These are phyloP conservation scores for Coprinopsis cinerea DNA, from an alignment of 768 basidiomycete genomes.

Conservation along the genomic window DNA sequence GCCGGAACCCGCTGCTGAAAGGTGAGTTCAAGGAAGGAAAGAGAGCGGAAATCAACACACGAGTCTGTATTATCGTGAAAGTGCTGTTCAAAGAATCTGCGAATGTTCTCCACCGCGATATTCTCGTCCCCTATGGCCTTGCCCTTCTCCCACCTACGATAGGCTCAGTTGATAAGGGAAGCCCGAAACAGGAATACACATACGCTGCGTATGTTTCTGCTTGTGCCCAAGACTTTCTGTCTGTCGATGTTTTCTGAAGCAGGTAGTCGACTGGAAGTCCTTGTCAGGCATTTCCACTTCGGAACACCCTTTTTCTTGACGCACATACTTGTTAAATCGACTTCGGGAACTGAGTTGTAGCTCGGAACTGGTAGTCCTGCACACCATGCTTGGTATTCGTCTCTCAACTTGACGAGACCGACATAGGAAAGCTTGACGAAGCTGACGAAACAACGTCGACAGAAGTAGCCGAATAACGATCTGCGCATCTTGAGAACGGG, in stretches of 20 bases:
- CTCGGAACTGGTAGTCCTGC: conserved; percentile 40
- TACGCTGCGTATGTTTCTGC: conserved; percentile 56
- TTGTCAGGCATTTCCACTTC: neutral
- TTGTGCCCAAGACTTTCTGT: conserved; percentile 63
- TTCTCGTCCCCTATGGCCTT: conserved; percentile 64
- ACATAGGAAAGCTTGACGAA: conserved; percentile 74
- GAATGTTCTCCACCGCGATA: conserved; percentile 61
- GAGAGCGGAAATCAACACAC: conserved; percentile 35
- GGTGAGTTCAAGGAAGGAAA: conserved; percentile 1
- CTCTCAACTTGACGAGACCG: conserved; percentile 60
- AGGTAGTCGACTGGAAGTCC: conserved; percentile 35
- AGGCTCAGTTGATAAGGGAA: neutral
- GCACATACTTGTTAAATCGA: conserved; percentile 36
- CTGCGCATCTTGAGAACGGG: conserved; percentile 48
- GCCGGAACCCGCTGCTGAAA: conserved; percentile 59
- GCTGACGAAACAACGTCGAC: conserved; percentile 67
- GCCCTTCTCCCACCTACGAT: conserved; percentile 59
- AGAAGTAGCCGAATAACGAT: conserved; percentile 78
- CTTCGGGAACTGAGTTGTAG: conserved; percentile 46
- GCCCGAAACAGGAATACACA: conserved; percentile 16
- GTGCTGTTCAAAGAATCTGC: conserved; percentile 80
- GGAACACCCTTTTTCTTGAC: neutral
- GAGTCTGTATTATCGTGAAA: conserved; percentile 79
- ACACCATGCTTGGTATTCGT: conserved; percentile 64
- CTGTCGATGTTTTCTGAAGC: conserved; percentile 58